Percentiles rank a stretch among this genome's conserved stretches.
Evolutionary conservation across 331 rosid genomes (phyloP).

Genomic region (Quercus lobata): DNA sequence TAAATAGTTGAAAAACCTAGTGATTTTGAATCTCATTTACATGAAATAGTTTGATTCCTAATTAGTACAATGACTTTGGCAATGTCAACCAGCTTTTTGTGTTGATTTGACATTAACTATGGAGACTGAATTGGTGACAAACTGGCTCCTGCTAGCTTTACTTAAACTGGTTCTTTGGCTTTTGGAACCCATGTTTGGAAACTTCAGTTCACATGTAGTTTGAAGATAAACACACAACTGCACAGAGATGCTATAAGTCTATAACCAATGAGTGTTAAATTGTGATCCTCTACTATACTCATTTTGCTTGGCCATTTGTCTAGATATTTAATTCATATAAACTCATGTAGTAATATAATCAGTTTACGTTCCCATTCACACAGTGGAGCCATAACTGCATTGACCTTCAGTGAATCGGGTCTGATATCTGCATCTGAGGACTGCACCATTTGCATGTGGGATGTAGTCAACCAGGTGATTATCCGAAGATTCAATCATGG

Average conservation of each 20-base stretch:
- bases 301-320: background rate
- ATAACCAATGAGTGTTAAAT: background rate
- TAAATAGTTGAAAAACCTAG: background rate
- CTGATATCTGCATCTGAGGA: conserved; percentile 69
- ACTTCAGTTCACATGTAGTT: background rate
- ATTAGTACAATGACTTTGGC: background rate
- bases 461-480: conserved; percentile 30
- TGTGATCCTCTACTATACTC: background rate
- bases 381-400: conserved; percentile 63
- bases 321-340: background rate
- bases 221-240: background rate
- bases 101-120: background rate
- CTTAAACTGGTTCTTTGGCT: background rate
- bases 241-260: background rate
- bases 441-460: conserved; percentile 59
- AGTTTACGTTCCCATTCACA: conserved; percentile 18
- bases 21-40: background rate
- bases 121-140: background rate
- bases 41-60: background rate
- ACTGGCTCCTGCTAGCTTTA: background rate
- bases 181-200: background rate
- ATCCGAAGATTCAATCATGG: conserved; percentile 36
- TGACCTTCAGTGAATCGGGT: conserved; percentile 37
- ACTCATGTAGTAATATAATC: background rate
- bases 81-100: background rate